A percentile compares a stretch with the other conserved stretches of the same genome.
phyloP scores from a whole-genome alignment of 352 stramenopile species.

The Plasmopara muralis region DNA sequence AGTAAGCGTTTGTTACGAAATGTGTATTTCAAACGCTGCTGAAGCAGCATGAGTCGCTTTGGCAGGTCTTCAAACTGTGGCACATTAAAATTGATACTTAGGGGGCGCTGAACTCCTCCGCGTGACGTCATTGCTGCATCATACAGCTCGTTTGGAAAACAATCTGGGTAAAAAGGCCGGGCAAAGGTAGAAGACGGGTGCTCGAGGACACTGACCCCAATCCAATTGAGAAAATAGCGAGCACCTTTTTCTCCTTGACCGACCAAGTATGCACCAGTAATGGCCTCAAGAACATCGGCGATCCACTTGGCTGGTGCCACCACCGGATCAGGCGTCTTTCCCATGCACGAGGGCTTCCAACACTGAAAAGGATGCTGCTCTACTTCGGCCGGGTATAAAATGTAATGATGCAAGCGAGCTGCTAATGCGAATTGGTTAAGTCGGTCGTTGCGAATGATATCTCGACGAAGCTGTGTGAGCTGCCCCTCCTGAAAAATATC shows the following conservation, averaged over 20 bases:
- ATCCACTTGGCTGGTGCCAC: slow-evolving; percentile 81
- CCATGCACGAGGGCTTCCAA: slow-evolving; percentile 87
- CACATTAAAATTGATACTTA: slow-evolving; percentile 49
- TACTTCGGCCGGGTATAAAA: slow-evolving; percentile 68
- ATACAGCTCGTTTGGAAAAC: slow-evolving; percentile 56
- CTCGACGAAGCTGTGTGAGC: slow-evolving; percentile 63
- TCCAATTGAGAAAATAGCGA: slow-evolving; percentile 71
- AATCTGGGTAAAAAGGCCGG: slow-evolving; percentile 57
- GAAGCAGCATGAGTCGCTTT: slow-evolving; percentile 45
- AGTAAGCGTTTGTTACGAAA: slow-evolving; percentile 74
- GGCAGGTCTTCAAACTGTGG: slow-evolving; percentile 53
- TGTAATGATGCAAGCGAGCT: slow-evolving; percentile 62
- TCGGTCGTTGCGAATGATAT: slow-evolving; percentile 84
- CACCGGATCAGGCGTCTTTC: slow-evolving; percentile 61
- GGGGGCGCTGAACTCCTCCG: slow-evolving; percentile 14
- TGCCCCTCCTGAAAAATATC: slow-evolving; percentile 70
- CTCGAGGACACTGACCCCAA: slow-evolving; percentile 56
- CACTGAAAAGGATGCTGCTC: slow-evolving; percentile 78
- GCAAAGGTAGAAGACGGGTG: slow-evolving; percentile 34
- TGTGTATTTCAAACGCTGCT: slow-evolving; percentile 76
- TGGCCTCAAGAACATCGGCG: slow-evolving; percentile 75
- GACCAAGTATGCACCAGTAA: slow-evolving; percentile 73
- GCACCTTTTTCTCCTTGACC: slow-evolving; percentile 62
- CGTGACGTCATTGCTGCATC: slow-evolving; percentile 23
- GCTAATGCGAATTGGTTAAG: slow-evolving; percentile 66